A percentile compares a stretch with the other conserved stretches of the same genome.
Conservation (phyloP, 495 filamentous ascomycete species). For the Penicillium turbatum region DNA sequence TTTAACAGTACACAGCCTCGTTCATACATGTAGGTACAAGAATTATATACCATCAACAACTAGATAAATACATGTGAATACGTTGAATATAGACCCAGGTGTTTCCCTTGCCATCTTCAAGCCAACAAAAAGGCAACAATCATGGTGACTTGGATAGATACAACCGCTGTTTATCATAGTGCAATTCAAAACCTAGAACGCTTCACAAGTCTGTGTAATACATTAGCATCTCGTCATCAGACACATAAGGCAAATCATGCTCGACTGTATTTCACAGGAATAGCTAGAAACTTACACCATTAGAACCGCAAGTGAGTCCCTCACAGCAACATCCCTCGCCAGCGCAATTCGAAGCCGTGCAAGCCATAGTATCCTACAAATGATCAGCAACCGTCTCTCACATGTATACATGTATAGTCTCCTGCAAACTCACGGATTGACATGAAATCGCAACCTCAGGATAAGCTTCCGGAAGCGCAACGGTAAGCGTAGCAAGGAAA, state of each 20-base stretch:
- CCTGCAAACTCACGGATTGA: background rate
- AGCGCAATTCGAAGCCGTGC: constrained; percentile 2
- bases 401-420: background rate
- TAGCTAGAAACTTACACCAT: constrained; percentile 1
- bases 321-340: constrained; percentile 4
- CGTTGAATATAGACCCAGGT: background rate
- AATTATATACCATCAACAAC: background rate
- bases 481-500: constrained; percentile 15
- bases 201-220: background rate
- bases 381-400: background rate
- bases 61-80: background rate
- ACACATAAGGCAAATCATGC: background rate
- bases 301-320: constrained; percentile 2
- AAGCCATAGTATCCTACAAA: background rate
- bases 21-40: background rate
- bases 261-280: background rate
- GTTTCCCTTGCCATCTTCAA: background rate
- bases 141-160: background rate
- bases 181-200: background rate
- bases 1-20: too few relatives aligned
- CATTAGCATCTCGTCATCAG: background rate
- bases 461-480: constrained; percentile 17
- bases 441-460: constrained; percentile 1
- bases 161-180: background rate
- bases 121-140: background rate